Percentiles rank a stretch among this genome's conserved stretches.
Conservation (phyloP, 495 filamentous ascomycete genomes). For the Lasiosphaeris hirsuta region DNA sequence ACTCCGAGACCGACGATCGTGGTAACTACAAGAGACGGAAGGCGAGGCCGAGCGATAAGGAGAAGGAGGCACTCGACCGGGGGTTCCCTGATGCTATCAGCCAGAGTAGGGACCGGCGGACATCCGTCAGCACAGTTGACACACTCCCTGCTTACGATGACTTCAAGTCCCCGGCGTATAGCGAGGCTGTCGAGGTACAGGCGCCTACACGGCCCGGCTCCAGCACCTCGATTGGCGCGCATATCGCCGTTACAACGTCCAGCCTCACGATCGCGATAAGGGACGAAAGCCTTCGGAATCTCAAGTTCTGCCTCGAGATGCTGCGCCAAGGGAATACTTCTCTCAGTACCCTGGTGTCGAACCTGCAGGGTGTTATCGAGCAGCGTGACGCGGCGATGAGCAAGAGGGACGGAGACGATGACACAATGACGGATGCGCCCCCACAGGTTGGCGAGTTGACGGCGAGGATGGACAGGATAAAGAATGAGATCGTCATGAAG, state of each 20-base stretch:
- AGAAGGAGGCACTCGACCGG: not conserved
- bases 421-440: conserved; percentile 18
- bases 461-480: conserved; percentile 64
- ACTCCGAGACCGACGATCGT: conserved; percentile 39
- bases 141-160: conserved; percentile 79
- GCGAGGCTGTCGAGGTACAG: conserved; percentile 39
- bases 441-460: conserved; percentile 39
- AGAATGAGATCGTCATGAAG: conserved; percentile 69
- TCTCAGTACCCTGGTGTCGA: conserved; percentile 63
- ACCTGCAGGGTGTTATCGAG: conserved; percentile 66
- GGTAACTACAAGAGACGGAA: conserved; percentile 62
- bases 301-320: conserved; percentile 74
- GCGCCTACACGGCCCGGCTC: conserved; percentile 19
- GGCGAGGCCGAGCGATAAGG: conserved; percentile 20
- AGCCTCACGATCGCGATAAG: conserved; percentile 84
- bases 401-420: conserved; percentile 15
- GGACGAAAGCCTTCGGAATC: conserved; percentile 70
- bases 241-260: conserved; percentile 77
- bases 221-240: conserved; percentile 57
- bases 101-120: conserved; percentile 35
- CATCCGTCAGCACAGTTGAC: conserved; percentile 56
- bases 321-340: conserved; percentile 74
- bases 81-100: not conserved
- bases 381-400: conserved; percentile 62
- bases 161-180: conserved; percentile 66